Conservation (phyloP, 228 moss, liverwort and hornwort genomes). For the Sphagnum fallax region DNA sequence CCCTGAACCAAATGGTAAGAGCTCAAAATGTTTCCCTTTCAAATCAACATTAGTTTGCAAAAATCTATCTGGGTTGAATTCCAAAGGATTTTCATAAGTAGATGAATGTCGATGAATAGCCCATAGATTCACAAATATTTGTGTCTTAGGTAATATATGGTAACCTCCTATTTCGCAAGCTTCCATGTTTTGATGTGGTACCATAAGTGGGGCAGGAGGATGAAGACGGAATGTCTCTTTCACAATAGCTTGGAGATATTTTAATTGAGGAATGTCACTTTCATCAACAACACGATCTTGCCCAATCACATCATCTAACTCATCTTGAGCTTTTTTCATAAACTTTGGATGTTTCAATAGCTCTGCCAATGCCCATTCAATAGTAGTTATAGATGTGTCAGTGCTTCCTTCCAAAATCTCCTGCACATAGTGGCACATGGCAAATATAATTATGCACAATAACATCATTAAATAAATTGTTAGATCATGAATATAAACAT, state of each 20-base stretch:
- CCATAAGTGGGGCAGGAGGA: constrained; percentile 31
- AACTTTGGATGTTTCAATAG: constrained; percentile 19
- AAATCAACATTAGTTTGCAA: constrained; percentile 26
- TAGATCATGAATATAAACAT: too few relatives aligned
- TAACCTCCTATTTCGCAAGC: constrained; percentile 34
- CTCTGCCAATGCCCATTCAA: constrained; percentile 43
- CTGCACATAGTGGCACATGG: constrained; percentile 1
- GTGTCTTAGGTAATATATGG: constrained; percentile 27
- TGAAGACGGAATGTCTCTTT: constrained; percentile 49
- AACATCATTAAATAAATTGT: too few relatives aligned
- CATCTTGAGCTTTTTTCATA: constrained; percentile 4
- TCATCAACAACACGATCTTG: constrained; percentile 21
- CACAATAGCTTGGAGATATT: constrained; percentile 36
- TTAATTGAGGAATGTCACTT: constrained; percentile 25
- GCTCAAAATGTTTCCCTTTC: constrained; percentile 30
- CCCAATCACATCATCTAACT: constrained; percentile 39
- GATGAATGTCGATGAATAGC: constrained; percentile 31
- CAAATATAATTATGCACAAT: too few relatives aligned
- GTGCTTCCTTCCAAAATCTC: constrained; percentile 44
- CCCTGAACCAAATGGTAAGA: constrained; percentile 54
- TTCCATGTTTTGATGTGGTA: constrained; percentile 25
- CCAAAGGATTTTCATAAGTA: constrained; percentile 30
- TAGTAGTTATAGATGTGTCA: constrained; percentile 36
- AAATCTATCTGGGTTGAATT: constrained; percentile 51
- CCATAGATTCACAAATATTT: constrained; percentile 45